Conservation (phyloP, 2,329 filamentous ascomycete genomes). For the Penicillium sp. region DNA sequence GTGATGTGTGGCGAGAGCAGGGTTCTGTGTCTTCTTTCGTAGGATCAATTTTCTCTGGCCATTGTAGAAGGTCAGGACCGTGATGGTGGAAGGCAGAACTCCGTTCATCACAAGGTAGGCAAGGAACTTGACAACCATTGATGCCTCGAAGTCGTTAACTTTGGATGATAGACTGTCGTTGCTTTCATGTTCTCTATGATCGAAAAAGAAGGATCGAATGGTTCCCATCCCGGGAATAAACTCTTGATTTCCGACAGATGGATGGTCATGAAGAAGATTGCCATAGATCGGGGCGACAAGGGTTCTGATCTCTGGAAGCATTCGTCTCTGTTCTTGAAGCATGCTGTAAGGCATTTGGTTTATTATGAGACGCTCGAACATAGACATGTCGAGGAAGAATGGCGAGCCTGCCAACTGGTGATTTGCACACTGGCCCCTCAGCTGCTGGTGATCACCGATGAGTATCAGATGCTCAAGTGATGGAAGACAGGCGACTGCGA, state of each 20-base stretch:
- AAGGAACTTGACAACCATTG: conserved; percentile 72
- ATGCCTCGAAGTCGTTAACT: conserved; percentile 68
- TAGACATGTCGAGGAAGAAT: conserved; percentile 68
- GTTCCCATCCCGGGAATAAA: conserved; percentile 63
- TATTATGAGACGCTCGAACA: conserved; percentile 76
- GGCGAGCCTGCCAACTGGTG: conserved; percentile 58
- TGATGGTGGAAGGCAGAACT: conserved; percentile 61
- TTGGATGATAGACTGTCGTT: conserved; percentile 64
- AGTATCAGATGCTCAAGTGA: conserved; percentile 64
- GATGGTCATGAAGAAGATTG: conserved; percentile 55
- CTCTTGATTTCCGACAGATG: conserved; percentile 54
- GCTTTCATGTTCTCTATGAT: conserved; percentile 64
- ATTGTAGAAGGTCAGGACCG: conserved; percentile 83
- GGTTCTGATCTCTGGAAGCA: conserved; percentile 67
- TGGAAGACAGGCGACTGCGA: conserved; percentile 60
- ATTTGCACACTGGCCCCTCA: conserved; percentile 66
- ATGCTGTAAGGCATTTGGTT: conserved; percentile 63
- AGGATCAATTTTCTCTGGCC: conserved; percentile 71
- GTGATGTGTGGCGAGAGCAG: conserved; percentile 42
- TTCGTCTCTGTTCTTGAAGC: conserved; percentile 67
- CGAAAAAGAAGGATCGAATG: conserved; percentile 61
- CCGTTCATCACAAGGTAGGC: conserved; percentile 71
- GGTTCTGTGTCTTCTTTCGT: conserved; percentile 35
- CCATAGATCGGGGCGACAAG: conserved; percentile 63
- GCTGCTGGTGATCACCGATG: conserved; percentile 78